Conservation (phyloP, 2,329 filamentous ascomycete species). For the Colletotrichum musae region DNA sequence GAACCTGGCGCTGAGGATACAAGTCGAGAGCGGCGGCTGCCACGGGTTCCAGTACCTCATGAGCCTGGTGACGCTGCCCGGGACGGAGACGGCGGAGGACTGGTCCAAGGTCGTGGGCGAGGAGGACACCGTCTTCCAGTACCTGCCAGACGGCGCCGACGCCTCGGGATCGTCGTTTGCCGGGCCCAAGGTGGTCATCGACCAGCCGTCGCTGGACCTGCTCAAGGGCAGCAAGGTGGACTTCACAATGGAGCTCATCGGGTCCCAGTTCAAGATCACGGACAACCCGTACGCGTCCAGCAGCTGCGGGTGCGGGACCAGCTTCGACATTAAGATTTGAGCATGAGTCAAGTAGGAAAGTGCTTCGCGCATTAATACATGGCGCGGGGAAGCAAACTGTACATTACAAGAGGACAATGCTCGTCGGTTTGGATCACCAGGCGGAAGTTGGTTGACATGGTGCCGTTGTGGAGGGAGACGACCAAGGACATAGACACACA, state of each 20-base stretch:
- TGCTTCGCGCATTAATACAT: no score
- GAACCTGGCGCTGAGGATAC: conserved; percentile 87
- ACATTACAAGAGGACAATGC: no score
- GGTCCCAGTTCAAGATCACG: conserved; percentile 91
- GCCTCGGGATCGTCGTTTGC: conserved; percentile 47
- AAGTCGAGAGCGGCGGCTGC: conserved; percentile 93
- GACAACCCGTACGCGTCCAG: conserved; percentile 94
- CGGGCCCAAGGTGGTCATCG: conserved; percentile 86
- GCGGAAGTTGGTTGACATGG: no score
- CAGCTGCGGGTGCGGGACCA: conserved; percentile 97
- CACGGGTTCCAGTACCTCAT: conserved; percentile 99
- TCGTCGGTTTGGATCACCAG: no score
- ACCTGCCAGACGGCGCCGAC: conserved; percentile 64
- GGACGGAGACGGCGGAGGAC: conserved; percentile 49
- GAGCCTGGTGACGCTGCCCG: conserved; percentile 79
- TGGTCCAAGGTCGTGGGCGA: conserved; percentile 64
- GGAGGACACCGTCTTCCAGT: conserved; percentile 92
- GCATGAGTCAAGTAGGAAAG: conserved; percentile 1
- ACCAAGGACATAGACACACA: no score
- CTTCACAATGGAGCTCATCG: conserved; percentile 95
- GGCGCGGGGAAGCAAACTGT: no score
- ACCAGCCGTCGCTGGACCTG: conserved; percentile 87
- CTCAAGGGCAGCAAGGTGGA: conserved; percentile 96
- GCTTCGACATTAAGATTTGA: conserved; percentile 90
- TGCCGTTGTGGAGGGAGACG: no score